Evolutionary conservation across 371 early-diverging fungal genomes (phyloP).

Genomic region (Mortierella sp.): DNA sequence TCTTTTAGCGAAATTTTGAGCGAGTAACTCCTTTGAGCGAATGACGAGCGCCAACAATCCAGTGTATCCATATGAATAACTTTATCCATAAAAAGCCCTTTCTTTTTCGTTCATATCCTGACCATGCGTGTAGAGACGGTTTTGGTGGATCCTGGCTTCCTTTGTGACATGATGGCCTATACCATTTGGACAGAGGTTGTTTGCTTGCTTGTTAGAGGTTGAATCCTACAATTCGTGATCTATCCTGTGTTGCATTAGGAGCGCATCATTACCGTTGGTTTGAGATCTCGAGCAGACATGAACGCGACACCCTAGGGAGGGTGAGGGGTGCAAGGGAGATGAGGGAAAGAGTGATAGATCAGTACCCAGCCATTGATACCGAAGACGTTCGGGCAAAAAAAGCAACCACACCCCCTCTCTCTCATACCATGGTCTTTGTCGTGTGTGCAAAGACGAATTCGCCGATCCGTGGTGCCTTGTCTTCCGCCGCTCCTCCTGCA

Average conservation of each 20-base stretch:
- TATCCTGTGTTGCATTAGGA: no score
- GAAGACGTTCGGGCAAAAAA: neutral
- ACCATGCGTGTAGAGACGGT: slow-evolving; percentile 24
- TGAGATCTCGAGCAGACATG: slow-evolving; percentile 54
- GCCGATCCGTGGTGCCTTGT: slow-evolving; percentile 15
- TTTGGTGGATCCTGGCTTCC: slow-evolving; percentile 13
- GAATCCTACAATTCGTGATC: neutral
- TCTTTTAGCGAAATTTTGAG: slow-evolving; percentile 2
- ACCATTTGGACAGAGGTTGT: neutral
- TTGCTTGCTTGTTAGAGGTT: neutral
- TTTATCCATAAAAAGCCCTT: no score
- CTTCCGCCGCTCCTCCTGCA: neutral
- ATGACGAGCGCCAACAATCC: neutral
- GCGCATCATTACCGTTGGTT: slow-evolving; percentile 39
- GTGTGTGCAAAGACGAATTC: slow-evolving; percentile 70
- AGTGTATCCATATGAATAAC: neutral
- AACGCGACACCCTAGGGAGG: slow-evolving; percentile 60
- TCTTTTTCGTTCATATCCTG: slow-evolving; percentile 17
- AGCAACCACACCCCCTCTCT: no score
- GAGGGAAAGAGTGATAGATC: neutral
- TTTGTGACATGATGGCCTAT: slow-evolving; percentile 32
- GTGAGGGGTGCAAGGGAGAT: neutral
- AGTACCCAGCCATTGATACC: no score
- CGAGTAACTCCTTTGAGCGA: no score
- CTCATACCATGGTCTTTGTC: slow-evolving; percentile 67